These are phyloP conservation scores for Boletus pseudo-olivaceus DNA, from an alignment of 768 basidiomycete genomes.

Conservation along the genomic window DNA sequence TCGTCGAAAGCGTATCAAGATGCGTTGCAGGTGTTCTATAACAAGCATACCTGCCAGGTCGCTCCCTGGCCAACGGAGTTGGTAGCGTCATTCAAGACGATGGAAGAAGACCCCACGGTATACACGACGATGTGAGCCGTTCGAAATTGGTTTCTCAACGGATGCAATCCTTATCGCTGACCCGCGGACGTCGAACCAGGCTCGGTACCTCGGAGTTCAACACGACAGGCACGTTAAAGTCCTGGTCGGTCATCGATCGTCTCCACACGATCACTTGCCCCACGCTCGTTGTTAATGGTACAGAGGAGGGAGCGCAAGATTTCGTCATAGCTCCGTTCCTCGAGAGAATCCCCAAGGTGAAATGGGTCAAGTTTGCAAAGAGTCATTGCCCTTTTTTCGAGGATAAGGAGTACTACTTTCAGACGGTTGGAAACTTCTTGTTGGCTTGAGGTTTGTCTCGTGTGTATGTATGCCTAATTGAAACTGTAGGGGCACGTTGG, in stretches of 20 bases:
- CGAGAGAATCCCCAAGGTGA: conserved; percentile 29
- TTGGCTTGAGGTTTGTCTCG: neutral
- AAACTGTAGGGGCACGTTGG: neutral
- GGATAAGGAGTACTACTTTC: conserved; percentile 21
- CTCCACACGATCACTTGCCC: conserved; percentile 38
- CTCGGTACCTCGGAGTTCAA: conserved; percentile 30
- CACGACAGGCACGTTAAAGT: conserved; percentile 37
- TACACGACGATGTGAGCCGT: conserved; percentile 30
- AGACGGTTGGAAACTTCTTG: conserved; percentile 14
- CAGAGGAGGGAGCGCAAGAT: conserved; percentile 36
- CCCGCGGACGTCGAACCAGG: neutral
- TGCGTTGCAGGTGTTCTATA: conserved; percentile 24
- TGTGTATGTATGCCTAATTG: neutral
- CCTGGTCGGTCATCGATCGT: conserved; percentile 44
- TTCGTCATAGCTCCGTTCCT: conserved; percentile 32
- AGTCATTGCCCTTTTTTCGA: conserved; percentile 24
- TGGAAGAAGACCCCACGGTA: conserved; percentile 32
- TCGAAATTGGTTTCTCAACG: rapidly evolving
- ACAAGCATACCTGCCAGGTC: conserved; percentile 31
- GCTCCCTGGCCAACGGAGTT: conserved; percentile 33
- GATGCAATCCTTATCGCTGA: neutral
- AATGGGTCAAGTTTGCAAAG: conserved; percentile 33
- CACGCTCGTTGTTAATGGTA: conserved; percentile 37
- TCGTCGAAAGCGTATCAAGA: conserved; percentile 31
- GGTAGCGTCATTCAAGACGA: conserved; percentile 18